Percentiles rank a stretch among this genome's conserved stretches.
Conservation (phyloP, 306 rosid genomes). For the Medicago lupulina region DNA sequence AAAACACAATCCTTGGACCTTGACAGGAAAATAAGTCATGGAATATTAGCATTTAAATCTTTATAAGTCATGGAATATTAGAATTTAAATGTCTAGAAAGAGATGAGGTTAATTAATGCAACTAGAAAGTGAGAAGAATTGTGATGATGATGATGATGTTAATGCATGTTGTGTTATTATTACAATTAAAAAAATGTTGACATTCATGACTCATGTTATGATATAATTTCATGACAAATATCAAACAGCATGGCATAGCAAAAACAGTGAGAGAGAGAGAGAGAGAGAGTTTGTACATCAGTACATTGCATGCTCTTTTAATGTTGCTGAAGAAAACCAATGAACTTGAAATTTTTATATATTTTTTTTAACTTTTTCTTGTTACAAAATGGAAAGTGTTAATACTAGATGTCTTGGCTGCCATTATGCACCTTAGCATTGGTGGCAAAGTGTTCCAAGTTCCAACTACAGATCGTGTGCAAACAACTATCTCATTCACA, state of each 20-base stretch:
- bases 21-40: constrained; percentile 36
- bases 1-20: constrained; percentile 35
- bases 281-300: constrained; percentile 22
- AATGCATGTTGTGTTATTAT: background rate
- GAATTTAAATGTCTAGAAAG: constrained; percentile 41
- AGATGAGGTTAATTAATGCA: constrained; percentile 38
- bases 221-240: background rate
- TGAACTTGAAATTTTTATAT: background rate
- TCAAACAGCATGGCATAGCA: constrained; percentile 4
- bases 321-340: too few relatives aligned
- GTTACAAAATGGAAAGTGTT: background rate
- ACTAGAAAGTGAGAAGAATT: constrained; percentile 41
- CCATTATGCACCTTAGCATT: background rate
- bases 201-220: background rate
- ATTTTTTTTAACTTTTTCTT: constrained; percentile 11
- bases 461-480: background rate
- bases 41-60: too few relatives aligned
- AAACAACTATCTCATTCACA: background rate
- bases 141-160: constrained; percentile 1
- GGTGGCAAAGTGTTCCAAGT: constrained; percentile 27
- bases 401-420: background rate
- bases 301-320: constrained; percentile 28
- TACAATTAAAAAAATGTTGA: background rate
- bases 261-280: constrained; percentile 31
- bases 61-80: constrained; percentile 30